phyloP scores from a whole-genome alignment of 495 filamentous ascomycete species.

The Talaromyces proteolyticus region DNA sequence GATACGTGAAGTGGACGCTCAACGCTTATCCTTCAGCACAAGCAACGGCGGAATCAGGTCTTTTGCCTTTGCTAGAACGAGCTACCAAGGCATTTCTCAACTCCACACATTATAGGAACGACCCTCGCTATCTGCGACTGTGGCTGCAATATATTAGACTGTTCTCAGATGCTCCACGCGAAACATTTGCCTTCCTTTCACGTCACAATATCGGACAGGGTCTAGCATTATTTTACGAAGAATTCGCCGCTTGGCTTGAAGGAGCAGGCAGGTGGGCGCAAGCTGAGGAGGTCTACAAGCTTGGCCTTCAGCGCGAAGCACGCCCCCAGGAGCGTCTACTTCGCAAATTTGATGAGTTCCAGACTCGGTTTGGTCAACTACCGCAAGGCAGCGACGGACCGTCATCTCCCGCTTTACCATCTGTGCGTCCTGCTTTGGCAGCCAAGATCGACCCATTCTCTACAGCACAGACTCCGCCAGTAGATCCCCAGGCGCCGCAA shows the following conservation, averaged over 20 bases:
- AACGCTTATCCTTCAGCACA: slow-evolving; percentile 93
- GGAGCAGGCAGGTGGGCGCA: slow-evolving; percentile 79
- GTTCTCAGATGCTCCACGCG: slow-evolving; percentile 86
- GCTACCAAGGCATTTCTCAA: slow-evolving; percentile 86
- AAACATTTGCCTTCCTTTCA: slow-evolving; percentile 85
- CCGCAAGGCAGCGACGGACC: slow-evolving; percentile 58
- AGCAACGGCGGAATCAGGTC: slow-evolving; percentile 81
- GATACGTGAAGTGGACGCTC: slow-evolving; percentile 94
- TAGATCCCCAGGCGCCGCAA: slow-evolving; percentile 62
- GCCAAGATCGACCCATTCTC: slow-evolving; percentile 82
- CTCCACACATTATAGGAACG: slow-evolving; percentile 83
- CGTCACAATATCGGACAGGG: slow-evolving; percentile 83
- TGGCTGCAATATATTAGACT: slow-evolving; percentile 93
- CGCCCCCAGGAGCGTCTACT: slow-evolving; percentile 72
- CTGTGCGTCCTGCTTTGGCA: slow-evolving; percentile 75
- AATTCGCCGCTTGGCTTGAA: slow-evolving; percentile 91
- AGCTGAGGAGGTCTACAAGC: slow-evolving; percentile 85
- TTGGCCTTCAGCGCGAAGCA: slow-evolving; percentile 84
- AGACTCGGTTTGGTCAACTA: slow-evolving; percentile 62
- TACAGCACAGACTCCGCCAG: slow-evolving; percentile 24
- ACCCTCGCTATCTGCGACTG: slow-evolving; percentile 84
- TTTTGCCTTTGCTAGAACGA: slow-evolving; percentile 84
- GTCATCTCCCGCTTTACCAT: slow-evolving; percentile 78
- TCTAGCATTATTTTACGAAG: slow-evolving; percentile 93
- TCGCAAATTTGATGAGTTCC: slow-evolving; percentile 87